Conservation (phyloP, 2,329 filamentous ascomycete species). For the Botryotinia convoluta region DNA sequence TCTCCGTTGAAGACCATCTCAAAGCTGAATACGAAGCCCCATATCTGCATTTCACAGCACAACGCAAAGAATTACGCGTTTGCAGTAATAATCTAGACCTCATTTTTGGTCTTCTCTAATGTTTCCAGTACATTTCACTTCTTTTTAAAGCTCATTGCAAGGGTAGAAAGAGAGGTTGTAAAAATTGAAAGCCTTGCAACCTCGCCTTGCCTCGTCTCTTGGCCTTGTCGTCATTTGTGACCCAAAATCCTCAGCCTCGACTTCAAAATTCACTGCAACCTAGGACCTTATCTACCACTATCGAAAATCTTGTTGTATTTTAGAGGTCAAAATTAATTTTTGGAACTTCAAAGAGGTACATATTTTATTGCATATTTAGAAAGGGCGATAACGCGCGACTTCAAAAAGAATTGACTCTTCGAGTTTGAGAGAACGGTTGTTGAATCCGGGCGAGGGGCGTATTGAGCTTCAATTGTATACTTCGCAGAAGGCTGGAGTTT, state of each 20-base stretch:
- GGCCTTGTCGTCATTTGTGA: conserved; percentile 18
- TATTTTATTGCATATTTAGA: neutral
- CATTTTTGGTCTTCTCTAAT: conserved; percentile 27
- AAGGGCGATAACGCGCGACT: neutral
- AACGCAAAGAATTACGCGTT: conserved; percentile 31
- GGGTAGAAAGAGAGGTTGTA: conserved; percentile 11
- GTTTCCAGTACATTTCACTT: conserved; percentile 24
- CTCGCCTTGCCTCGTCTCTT: conserved; percentile 9
- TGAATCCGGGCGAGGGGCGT: neutral
- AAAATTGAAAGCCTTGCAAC: conserved; percentile 21
- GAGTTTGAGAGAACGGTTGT: neutral
- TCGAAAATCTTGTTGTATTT: neutral
- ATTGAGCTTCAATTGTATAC: neutral
- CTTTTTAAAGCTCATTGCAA: neutral
- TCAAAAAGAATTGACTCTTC: neutral
- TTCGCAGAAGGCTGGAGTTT: neutral
- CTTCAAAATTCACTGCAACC: neutral
- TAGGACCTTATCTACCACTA: neutral
- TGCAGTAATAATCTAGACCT: conserved; percentile 33
- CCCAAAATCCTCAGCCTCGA: conserved; percentile 17
- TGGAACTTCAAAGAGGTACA: neutral
- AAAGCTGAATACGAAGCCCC: conserved; percentile 23
- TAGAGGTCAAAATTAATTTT: neutral
- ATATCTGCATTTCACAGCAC: conserved; percentile 26
- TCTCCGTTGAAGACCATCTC: conserved; percentile 36